Conservation (phyloP, 2,329 filamentous ascomycete species). For the Harringtonia aguacate region DNA sequence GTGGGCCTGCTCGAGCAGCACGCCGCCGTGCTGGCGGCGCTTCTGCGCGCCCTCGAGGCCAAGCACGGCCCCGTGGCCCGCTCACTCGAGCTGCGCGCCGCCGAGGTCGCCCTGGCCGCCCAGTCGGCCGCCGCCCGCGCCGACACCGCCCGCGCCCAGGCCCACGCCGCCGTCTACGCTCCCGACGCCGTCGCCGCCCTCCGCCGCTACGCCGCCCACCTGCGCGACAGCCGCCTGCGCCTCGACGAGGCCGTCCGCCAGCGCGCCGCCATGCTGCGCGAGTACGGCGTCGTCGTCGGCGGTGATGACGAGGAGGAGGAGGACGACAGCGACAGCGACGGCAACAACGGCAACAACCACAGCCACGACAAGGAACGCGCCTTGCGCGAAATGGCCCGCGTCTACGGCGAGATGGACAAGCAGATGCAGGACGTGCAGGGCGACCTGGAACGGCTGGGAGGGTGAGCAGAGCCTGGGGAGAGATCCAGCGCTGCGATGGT, state of each 20-base stretch:
- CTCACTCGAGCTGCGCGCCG: constrained; percentile 39
- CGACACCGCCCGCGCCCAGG: constrained; percentile 20
- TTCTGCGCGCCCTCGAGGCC: constrained; percentile 40
- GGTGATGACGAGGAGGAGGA: constrained; percentile 6
- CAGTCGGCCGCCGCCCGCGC: constrained; percentile 27
- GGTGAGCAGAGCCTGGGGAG: neutral
- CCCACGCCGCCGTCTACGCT: constrained; percentile 31
- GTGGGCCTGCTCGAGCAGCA: constrained; percentile 28
- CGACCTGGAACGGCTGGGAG: constrained; percentile 27
- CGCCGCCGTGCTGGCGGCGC: constrained; percentile 25
- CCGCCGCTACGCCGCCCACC: constrained; percentile 34
- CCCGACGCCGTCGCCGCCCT: constrained; percentile 32
- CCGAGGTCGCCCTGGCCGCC: constrained; percentile 31
- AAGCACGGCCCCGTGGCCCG: constrained; percentile 44
- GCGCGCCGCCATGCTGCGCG: constrained; percentile 31
- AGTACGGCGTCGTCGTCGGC: constrained; percentile 35
- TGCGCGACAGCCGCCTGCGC: constrained; percentile 36
- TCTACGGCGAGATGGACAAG: constrained; percentile 37
- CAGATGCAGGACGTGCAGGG: constrained; percentile 37
- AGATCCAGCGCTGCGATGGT: too few relatives aligned
- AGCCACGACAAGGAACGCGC: constrained; percentile 32
- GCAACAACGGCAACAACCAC: constrained; percentile 10
- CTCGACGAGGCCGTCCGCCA: constrained; percentile 30
- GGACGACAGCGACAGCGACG: constrained; percentile 23
- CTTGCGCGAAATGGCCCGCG: constrained; percentile 42